Conservation (phyloP, 129 eudicot genomes). For the Flaveria trinervia region DNA sequence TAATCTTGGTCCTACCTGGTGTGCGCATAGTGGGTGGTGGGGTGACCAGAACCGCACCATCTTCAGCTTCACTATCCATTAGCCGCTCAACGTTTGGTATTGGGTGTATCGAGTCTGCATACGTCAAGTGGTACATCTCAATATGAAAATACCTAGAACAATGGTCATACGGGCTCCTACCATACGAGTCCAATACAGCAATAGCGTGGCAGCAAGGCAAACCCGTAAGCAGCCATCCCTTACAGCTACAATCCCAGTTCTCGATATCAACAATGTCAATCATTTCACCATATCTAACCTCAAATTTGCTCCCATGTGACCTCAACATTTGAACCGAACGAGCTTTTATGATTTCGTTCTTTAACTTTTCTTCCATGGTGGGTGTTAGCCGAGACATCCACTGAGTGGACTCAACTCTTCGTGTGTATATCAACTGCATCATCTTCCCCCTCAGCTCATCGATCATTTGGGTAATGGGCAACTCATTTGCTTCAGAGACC, state of each 20-base stretch:
- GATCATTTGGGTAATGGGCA: slow-evolving; percentile 59
- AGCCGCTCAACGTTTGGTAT: slow-evolving; percentile 52
- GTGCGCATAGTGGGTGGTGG: slow-evolving; percentile 57
- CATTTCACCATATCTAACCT: slow-evolving; percentile 44
- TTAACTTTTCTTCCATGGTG: slow-evolving; percentile 55
- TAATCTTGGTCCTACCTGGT: slow-evolving; percentile 47
- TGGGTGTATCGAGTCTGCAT: slow-evolving; percentile 52
- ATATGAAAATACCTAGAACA: slow-evolving; percentile 51
- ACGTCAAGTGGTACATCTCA: slow-evolving; percentile 51
- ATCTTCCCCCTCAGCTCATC: slow-evolving; percentile 54
- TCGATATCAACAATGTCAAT: slow-evolving; percentile 52
- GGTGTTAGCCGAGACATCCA: slow-evolving; percentile 54
- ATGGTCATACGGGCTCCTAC: slow-evolving; percentile 54
- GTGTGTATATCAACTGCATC: slow-evolving; percentile 50
- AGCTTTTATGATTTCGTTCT: slow-evolving; percentile 46
- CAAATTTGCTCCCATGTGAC: slow-evolving; percentile 51
- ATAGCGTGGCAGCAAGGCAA: slow-evolving; percentile 60
- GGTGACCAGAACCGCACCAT: slow-evolving; percentile 42
- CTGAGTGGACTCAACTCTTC: slow-evolving; percentile 47
- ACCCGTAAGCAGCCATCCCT: slow-evolving; percentile 53
- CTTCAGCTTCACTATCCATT: slow-evolving; percentile 39
- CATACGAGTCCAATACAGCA: slow-evolving; percentile 46
- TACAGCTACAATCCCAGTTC: slow-evolving; percentile 61
- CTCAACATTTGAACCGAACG: slow-evolving; percentile 43
- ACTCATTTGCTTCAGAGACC: slow-evolving; percentile 58